These are phyloP conservation scores for Ceratocystis smalleyi DNA, from an alignment of 2,329 filamentous ascomycete genomes.

Conservation along the genomic window DNA sequence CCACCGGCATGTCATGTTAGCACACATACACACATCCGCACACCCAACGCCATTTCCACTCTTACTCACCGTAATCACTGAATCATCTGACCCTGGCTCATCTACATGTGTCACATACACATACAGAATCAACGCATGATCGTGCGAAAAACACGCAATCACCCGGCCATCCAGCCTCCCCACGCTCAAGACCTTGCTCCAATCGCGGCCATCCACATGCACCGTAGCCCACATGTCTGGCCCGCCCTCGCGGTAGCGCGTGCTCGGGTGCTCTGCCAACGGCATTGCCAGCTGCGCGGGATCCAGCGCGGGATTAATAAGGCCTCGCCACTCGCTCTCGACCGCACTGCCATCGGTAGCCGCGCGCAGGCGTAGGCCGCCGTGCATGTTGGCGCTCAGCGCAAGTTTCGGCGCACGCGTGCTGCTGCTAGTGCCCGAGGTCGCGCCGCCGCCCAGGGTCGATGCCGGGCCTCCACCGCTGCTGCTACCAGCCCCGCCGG, in stretches of 20 bases:
- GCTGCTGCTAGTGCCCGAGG: constrained; percentile 19
- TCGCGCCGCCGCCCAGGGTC: constrained; percentile 16
- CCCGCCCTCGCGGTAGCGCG: constrained; percentile 58
- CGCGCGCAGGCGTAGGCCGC: constrained; percentile 63
- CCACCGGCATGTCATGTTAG: background rate
- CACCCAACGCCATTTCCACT: background rate
- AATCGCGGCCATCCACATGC: constrained; percentile 81
- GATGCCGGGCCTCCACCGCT: background rate
- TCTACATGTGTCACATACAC: constrained; percentile 64
- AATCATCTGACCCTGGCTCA: constrained; percentile 48
- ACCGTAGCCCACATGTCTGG: constrained; percentile 80
- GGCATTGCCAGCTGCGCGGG: constrained; percentile 56
- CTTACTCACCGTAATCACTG: constrained; percentile 56
- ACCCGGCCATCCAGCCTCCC: constrained; percentile 78
- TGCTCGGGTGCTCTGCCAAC: constrained; percentile 67
- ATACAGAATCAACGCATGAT: constrained; percentile 67
- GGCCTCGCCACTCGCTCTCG: constrained; percentile 66
- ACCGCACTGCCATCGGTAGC: constrained; percentile 74
- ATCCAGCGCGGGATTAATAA: constrained; percentile 79
- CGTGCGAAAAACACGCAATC: constrained; percentile 77
- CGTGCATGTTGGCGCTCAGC: constrained; percentile 87
- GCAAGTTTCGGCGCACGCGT: constrained; percentile 52
- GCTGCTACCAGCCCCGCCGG: background rate
- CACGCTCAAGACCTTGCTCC: constrained; percentile 86
- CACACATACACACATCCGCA: background rate